These are phyloP conservation scores for Sextonia rubra DNA, from an alignment of 164 flowering plant genomes.

Conservation along the genomic window DNA sequence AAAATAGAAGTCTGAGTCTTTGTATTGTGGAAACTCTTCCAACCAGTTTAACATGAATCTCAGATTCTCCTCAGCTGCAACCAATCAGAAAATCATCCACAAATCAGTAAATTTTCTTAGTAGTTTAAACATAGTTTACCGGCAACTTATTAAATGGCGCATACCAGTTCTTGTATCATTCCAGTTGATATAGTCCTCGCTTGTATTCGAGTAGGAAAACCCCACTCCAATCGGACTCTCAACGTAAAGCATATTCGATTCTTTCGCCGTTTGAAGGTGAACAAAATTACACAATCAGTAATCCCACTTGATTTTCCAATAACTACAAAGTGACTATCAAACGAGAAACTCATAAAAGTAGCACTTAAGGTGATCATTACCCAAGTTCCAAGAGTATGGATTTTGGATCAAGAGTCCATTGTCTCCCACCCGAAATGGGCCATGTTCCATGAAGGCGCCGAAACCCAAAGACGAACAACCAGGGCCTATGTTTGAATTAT, in stretches of 20 bases:
- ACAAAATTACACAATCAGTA: neutral
- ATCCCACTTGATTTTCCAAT: neutral
- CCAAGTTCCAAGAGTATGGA: slow-evolving; percentile 40
- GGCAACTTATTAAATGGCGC: neutral
- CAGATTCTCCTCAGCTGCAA: slow-evolving; percentile 39
- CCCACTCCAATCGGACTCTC: slow-evolving; percentile 54
- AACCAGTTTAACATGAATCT: slow-evolving; percentile 35
- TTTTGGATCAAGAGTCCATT: slow-evolving; percentile 28
- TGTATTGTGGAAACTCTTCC: slow-evolving; percentile 41
- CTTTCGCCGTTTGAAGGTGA: slow-evolving; percentile 11
- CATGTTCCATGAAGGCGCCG: slow-evolving; percentile 50
- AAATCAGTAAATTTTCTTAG: neutral
- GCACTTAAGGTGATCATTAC: slow-evolving; percentile 7
- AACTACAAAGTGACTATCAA: neutral
- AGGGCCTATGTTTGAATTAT: slow-evolving; percentile 25
- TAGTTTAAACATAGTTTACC: neutral
- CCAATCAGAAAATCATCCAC: neutral
- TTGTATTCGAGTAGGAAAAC: slow-evolving; percentile 44
- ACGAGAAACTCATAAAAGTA: neutral
- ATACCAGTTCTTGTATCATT: slow-evolving; percentile 38
- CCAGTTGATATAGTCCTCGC: slow-evolving; percentile 30
- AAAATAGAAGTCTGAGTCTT: slow-evolving; percentile 32
- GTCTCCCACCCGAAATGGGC: slow-evolving; percentile 36
- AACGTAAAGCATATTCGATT: slow-evolving; percentile 41
- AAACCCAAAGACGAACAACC: slow-evolving; percentile 50